These are phyloP conservation scores for Nigrospora sphaerica DNA, from an alignment of 2,329 filamentous ascomycete species.

Conservation along the genomic window DNA sequence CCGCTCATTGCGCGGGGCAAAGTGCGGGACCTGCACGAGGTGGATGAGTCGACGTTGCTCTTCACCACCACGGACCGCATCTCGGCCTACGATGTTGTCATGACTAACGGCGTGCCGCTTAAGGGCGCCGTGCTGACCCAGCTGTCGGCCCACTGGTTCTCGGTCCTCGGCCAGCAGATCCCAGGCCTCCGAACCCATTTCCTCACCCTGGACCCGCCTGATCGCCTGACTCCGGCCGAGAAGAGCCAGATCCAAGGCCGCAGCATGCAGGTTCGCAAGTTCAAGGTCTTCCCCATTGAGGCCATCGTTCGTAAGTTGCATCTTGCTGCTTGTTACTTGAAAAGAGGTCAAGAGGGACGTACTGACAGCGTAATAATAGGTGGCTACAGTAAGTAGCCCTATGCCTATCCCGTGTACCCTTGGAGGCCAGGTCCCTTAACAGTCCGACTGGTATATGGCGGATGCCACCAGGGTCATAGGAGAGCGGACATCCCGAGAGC, in stretches of 20 bases:
- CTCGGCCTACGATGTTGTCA: slow-evolving; percentile 89
- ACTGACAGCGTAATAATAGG: too few species aligned
- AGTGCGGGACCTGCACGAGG: slow-evolving; percentile 60
- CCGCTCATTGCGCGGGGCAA: background rate
- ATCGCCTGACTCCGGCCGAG: slow-evolving; percentile 31
- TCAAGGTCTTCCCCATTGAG: slow-evolving; percentile 72
- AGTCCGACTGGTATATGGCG: too few species aligned
- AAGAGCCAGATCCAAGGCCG: slow-evolving; percentile 51
- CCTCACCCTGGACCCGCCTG: slow-evolving; percentile 26
- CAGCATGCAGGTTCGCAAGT: slow-evolving; percentile 69
- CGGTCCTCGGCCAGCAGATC: slow-evolving; percentile 34
- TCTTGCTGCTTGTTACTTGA: background rate
- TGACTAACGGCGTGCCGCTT: slow-evolving; percentile 55
- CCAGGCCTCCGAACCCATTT: slow-evolving; percentile 46
- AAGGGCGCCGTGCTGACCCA: slow-evolving; percentile 47
- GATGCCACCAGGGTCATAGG: too few species aligned
- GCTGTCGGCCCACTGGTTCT: slow-evolving; percentile 47
- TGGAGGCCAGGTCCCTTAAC: too few species aligned
- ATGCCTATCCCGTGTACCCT: too few species aligned
- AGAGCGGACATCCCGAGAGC: too few species aligned
- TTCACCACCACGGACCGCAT: slow-evolving; percentile 87
- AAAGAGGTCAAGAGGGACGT: slow-evolving; percentile 20
- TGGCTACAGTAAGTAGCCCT: too few species aligned
- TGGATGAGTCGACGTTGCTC: slow-evolving; percentile 65
- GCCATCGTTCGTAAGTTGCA: slow-evolving; percentile 43